Evolutionary conservation across 2,329 filamentous ascomycete genomes (phyloP).

Genomic region (Alternaria conjuncta): DNA sequence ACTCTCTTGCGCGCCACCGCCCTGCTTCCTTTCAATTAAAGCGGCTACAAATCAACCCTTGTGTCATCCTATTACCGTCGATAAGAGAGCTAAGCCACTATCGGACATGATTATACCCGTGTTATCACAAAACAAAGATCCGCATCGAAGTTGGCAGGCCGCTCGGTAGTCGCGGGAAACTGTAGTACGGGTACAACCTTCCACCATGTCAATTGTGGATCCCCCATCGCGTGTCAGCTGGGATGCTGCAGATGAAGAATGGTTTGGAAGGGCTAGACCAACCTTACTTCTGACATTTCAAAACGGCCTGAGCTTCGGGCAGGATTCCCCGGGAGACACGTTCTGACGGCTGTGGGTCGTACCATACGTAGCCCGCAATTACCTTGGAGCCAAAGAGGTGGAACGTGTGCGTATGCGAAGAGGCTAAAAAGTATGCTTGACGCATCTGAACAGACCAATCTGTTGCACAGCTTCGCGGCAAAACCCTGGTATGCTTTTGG

Average conservation of each 20-base stretch:
- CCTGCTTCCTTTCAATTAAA: slow-evolving; percentile 15
- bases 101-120: background rate
- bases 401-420: slow-evolving; percentile 39
- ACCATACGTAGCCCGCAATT: slow-evolving; percentile 18
- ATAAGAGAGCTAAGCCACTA: background rate
- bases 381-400: slow-evolving; percentile 30
- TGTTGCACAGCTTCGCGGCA: slow-evolving; percentile 36
- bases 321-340: slow-evolving; percentile 35
- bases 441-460: slow-evolving; percentile 35
- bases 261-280: slow-evolving; percentile 32
- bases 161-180: slow-evolving; percentile 37
- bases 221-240: slow-evolving; percentile 38
- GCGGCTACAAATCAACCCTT: background rate
- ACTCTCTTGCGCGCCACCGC: slow-evolving; percentile 23
- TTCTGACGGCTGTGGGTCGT: slow-evolving; percentile 32
- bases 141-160: slow-evolving; percentile 13
- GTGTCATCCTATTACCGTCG: background rate
- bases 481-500: slow-evolving; percentile 24
- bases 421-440: slow-evolving; percentile 30
- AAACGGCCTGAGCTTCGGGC: slow-evolving; percentile 39
- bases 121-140: slow-evolving; percentile 3
- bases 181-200: slow-evolving; percentile 26
- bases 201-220: slow-evolving; percentile 27
- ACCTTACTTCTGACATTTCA: slow-evolving; percentile 26
- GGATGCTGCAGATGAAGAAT: slow-evolving; percentile 33